Base-by-base conservation (phyloP, 2,329 filamentous ascomycete genomes). In the Plenodomus tracheiphilus region DNA sequence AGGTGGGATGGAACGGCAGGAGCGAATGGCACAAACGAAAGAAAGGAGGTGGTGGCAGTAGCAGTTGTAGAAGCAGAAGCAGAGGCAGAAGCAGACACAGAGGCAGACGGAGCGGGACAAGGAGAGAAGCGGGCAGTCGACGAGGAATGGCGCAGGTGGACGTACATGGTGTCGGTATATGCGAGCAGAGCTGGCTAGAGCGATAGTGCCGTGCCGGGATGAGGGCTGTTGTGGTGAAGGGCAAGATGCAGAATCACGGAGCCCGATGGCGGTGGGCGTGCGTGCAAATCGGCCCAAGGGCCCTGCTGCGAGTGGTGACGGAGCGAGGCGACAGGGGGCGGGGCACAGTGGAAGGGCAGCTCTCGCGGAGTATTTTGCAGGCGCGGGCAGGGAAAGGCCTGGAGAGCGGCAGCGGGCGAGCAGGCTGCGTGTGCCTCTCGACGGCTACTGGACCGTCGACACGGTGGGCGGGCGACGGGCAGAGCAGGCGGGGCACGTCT, bases 131-230 rank as follows among this genome's bases (percentile, higher is more conserved):
- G 51, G 45, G 59, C 65, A 58, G 61, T 53, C 50, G 57, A 54
- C 20, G 61, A 62, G 57, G 36, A 57, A 41, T 58, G 62, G 43
- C 61, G 56, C 47, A 66, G 39, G 28, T 64, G 47, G 51, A 72
- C 69, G 58, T 72, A 72, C 69, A 70, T 72, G 52, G 35, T 53
- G 56, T 43, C 51, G 61, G 58, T 40, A 36, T 16, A 41, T 35
- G 43, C 38, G 39, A 30, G 46, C 39, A 30, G 45, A 46, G 44
- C 44, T 43, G 48, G 34, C 38, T 30, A 48, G 50, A 49, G 43
- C 45, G 43, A 47, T 34, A 50, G 41, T 43, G 49, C 6, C 37
- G 34, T 39, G 38, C 53, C 44, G 41, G 40, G 52, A 57, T 49
- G 16, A 15, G 28, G n/a, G 41, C 43, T 46, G 16, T 41, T 41